Percentiles rank a stretch among this genome's conserved stretches.
Evolutionary conservation across 2,329 filamentous ascomycete genomes (phyloP).

Genomic region (Aureobasidium namibiae): DNA sequence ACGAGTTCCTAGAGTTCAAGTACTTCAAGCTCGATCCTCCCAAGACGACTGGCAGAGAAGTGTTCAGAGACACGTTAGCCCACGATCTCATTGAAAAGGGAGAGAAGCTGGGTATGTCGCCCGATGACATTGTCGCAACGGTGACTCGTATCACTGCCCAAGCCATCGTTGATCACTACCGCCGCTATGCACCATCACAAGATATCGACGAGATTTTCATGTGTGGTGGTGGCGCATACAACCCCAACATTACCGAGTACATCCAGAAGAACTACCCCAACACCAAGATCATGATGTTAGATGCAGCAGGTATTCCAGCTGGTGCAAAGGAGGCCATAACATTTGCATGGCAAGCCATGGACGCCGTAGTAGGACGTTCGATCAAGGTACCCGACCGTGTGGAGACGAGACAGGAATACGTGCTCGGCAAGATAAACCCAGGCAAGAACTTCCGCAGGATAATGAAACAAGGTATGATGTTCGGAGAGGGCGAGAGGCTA

Average conservation of each 20-base stretch:
- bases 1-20: constrained; percentile 28
- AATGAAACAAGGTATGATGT: constrained; percentile 44
- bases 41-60: constrained; percentile 52
- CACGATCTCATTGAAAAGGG: constrained; percentile 44
- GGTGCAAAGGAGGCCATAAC: constrained; percentile 53
- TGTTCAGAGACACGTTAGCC: constrained; percentile 50
- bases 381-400: constrained; percentile 48
- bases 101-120: constrained; percentile 35
- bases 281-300: constrained; percentile 46
- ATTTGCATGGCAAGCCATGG: constrained; percentile 55
- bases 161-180: constrained; percentile 46
- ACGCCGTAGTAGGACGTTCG: constrained; percentile 47
- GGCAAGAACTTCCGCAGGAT: constrained; percentile 48
- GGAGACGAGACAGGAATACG: constrained; percentile 43
- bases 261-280: constrained; percentile 43
- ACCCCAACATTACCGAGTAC: constrained; percentile 48
- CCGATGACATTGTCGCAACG: constrained; percentile 49
- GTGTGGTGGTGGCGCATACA: constrained; percentile 51
- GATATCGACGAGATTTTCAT: constrained; percentile 51
- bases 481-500: constrained; percentile 40
- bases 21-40: constrained; percentile 47
- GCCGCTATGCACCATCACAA: constrained; percentile 40
- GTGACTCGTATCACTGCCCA: constrained; percentile 53
- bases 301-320: constrained; percentile 49
- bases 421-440: constrained; percentile 48